A percentile compares a stretch with the other conserved stretches of the same genome.
These are phyloP conservation scores for Colletotrichum eremochloae DNA, from an alignment of 2,329 filamentous ascomycete genomes.

Conservation along the genomic window DNA sequence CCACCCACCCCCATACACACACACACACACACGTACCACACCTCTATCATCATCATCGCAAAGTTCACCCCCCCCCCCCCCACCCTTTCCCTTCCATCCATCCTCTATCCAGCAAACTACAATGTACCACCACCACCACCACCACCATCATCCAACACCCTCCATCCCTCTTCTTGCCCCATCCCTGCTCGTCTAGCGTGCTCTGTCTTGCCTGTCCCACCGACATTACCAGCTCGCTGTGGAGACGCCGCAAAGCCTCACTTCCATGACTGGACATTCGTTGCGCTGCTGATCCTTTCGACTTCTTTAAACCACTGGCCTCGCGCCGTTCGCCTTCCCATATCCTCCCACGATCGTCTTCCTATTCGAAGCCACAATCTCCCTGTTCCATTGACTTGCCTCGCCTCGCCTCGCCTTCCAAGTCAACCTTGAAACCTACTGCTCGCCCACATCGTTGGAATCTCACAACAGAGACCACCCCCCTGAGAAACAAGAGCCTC, in stretches of 20 bases:
- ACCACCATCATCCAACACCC: slow-evolving; percentile 12
- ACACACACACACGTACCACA: slow-evolving; percentile 32
- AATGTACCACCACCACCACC: slow-evolving; percentile 8
- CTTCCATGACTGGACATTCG: slow-evolving; percentile 42
- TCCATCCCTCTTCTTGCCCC: slow-evolving; percentile 4
- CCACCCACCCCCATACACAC: no score
- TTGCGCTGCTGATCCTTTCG: slow-evolving; percentile 42
- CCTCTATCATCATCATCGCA: slow-evolving; percentile 20
- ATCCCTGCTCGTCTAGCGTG: slow-evolving; percentile 39
- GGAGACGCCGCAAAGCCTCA: slow-evolving; percentile 44
- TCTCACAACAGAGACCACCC: slow-evolving; percentile 6
- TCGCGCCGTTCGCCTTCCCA: slow-evolving; percentile 36
- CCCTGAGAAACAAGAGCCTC: neutral
- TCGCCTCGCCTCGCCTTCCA: slow-evolving; percentile 24
- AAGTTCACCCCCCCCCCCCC: slow-evolving; percentile 14
- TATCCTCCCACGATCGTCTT: slow-evolving; percentile 30
- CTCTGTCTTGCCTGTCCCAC: slow-evolving; percentile 42
- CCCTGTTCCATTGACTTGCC: slow-evolving; percentile 35
- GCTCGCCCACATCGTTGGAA: slow-evolving; percentile 25
- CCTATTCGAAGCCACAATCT: slow-evolving; percentile 41
- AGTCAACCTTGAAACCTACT: slow-evolving; percentile 25
- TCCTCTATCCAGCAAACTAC: slow-evolving; percentile 20
- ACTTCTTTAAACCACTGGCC: slow-evolving; percentile 42
- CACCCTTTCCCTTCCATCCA: neutral
- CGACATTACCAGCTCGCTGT: slow-evolving; percentile 43